These are phyloP conservation scores for Ichthyophonus hoferi DNA, from an alignment of 208 protist genomes.

Conservation along the genomic window DNA sequence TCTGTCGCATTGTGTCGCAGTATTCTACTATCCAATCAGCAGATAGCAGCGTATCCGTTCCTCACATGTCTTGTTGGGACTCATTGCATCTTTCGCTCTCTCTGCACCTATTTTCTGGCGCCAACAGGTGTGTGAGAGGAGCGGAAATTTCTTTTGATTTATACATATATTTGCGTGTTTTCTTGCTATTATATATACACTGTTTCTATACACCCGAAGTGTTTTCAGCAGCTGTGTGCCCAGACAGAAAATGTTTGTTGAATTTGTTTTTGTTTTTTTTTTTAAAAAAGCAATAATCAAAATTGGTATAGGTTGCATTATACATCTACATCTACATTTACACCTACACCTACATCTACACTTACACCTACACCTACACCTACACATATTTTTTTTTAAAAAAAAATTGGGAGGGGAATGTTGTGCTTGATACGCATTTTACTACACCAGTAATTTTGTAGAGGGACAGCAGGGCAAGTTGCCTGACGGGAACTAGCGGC, in stretches of 20 bases:
- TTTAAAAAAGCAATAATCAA: no score
- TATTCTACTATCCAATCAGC: background rate
- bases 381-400: no score
- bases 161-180: background rate
- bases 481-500: no score
- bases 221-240: background rate
- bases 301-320: no score
- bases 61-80: background rate
- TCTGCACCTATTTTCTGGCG: background rate
- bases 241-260: background rate
- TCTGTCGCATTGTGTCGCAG: background rate
- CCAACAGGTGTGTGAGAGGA: background rate
- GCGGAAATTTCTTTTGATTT: no score
- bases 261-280: background rate
- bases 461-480: no score
- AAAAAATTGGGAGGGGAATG: no score
- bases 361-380: no score
- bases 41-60: background rate
- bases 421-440: no score
- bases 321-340: no score
- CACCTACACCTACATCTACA: no score
- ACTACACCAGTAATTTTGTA: no score
- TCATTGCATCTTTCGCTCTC: background rate
- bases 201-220: background rate
- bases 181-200: background rate